Conservation (phyloP, 2,329 filamentous ascomycete genomes). For the Phialemoniopsis sp. region DNA sequence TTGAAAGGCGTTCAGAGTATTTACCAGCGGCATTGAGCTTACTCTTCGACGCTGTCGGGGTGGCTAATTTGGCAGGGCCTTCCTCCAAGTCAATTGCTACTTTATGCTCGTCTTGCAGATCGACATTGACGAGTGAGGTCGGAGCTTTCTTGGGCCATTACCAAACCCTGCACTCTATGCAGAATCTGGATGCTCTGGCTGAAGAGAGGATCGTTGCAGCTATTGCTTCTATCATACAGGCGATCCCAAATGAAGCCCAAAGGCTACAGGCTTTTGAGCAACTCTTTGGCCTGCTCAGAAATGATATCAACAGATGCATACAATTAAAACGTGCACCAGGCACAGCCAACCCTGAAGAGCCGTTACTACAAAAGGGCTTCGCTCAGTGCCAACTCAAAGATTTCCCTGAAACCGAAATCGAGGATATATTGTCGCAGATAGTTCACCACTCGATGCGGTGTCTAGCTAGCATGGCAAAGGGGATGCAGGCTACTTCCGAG, state of each 20-base stretch:
- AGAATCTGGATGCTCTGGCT: slow-evolving; percentile 61
- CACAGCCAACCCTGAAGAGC: slow-evolving; percentile 1
- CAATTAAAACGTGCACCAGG: slow-evolving; percentile 21
- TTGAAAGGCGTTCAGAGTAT: slow-evolving; percentile 63
- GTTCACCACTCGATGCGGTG: slow-evolving; percentile 59
- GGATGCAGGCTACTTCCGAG: slow-evolving; percentile 33
- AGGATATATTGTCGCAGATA: slow-evolving; percentile 45
- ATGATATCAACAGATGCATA: slow-evolving; percentile 49
- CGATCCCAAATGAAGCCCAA: slow-evolving; percentile 53
- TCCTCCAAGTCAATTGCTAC: slow-evolving; percentile 72
- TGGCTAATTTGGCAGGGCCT: slow-evolving; percentile 56
- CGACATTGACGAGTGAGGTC: slow-evolving; percentile 62
- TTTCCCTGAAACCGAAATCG: slow-evolving; percentile 5
- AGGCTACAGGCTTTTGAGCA: slow-evolving; percentile 51
- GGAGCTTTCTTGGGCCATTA: slow-evolving; percentile 70
- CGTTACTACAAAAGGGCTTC: no score
- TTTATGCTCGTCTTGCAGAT: slow-evolving; percentile 72
- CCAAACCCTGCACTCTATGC: slow-evolving; percentile 52
- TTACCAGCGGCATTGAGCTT: slow-evolving; percentile 70
- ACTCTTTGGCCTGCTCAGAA: slow-evolving; percentile 57
- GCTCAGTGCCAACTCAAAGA: slow-evolving; percentile 1
- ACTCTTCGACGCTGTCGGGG: slow-evolving; percentile 66
- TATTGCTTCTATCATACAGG: slow-evolving; percentile 73
- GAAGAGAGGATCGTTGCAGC: slow-evolving; percentile 72
- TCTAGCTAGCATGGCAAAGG: slow-evolving; percentile 66